Evolutionary conservation across 129 eudicot species (phyloP).

Genomic region (Centella asiatica): DNA sequence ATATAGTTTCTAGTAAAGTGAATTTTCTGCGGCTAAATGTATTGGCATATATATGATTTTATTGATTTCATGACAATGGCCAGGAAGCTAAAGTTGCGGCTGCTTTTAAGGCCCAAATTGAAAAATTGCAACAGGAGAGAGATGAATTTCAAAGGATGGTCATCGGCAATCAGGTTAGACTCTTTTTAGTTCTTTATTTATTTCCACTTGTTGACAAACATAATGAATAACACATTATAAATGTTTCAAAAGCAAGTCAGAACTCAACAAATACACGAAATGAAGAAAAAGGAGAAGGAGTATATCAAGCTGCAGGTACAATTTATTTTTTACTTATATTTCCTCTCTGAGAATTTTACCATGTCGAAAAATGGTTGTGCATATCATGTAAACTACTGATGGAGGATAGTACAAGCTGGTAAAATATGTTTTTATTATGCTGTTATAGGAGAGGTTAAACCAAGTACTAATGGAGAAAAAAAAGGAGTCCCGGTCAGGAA

Average conservation of each 20-base stretch:
- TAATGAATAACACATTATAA: slow-evolving; percentile 3
- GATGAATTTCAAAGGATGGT: slow-evolving; percentile 98
- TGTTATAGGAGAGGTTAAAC: slow-evolving; percentile 69
- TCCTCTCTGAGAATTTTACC: slow-evolving; percentile 3
- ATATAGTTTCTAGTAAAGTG: background rate
- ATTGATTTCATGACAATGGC: slow-evolving; percentile 7
- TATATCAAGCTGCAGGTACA: slow-evolving; percentile 88
- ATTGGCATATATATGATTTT: background rate
- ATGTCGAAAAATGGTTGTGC: background rate
- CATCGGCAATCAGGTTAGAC: slow-evolving; percentile 75
- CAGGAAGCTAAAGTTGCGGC: slow-evolving; percentile 97
- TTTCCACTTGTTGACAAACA: slow-evolving; percentile 4
- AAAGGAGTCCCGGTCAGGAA: slow-evolving; percentile 99
- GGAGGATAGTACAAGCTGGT: slow-evolving; percentile 5
- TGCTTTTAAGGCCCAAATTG: slow-evolving; percentile 76
- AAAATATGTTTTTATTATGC: slow-evolving; percentile 9
- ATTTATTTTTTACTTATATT: background rate
- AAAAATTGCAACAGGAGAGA: slow-evolving; percentile 91
- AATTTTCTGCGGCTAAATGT: background rate
- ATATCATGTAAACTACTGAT: background rate
- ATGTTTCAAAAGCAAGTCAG: slow-evolving; percentile 73
- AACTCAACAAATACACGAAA: slow-evolving; percentile 96
- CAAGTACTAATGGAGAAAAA: slow-evolving; percentile 97
- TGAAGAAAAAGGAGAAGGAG: slow-evolving; percentile 96
- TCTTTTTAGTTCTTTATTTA: background rate